phyloP scores from a whole-genome alignment of 768 basidiomycete genomes.

The Amanita phalloides region DNA sequence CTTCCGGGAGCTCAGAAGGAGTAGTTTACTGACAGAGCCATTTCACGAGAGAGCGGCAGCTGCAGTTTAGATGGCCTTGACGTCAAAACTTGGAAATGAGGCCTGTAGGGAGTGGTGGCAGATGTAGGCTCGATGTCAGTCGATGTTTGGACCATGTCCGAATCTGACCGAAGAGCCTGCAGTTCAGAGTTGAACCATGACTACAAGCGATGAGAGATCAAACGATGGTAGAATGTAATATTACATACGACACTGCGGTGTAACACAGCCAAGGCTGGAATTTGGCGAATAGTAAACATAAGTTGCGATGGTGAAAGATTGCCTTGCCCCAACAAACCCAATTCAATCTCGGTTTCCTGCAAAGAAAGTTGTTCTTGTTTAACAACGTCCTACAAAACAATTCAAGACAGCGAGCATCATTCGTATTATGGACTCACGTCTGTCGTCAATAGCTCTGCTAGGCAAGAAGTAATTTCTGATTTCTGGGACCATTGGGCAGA shows the following conservation, averaged over 20 bases:
- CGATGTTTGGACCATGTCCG: conserved; percentile 51
- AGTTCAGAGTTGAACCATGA: conserved; percentile 80
- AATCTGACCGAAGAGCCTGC: conserved; percentile 48
- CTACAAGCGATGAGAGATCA: conserved; percentile 26
- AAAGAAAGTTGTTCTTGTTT: conserved; percentile 48
- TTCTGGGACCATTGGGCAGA: conserved; percentile 80
- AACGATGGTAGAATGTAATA: background rate
- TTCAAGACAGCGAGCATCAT: background rate
- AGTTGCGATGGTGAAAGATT: conserved; percentile 53
- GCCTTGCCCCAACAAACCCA: conserved; percentile 48
- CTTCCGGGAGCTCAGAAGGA: background rate
- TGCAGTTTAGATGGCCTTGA: conserved; percentile 32
- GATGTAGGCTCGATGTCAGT: conserved; percentile 41
- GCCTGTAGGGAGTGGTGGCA: conserved; percentile 34
- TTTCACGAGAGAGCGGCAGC: conserved; percentile 78
- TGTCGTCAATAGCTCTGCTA: conserved; percentile 51
- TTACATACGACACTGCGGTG: conserved; percentile 77
- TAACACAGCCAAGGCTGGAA: conserved; percentile 66
- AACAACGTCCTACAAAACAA: background rate
- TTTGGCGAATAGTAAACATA: conserved; percentile 57
- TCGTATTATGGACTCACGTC: conserved; percentile 29
- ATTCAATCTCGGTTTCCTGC: conserved; percentile 75
- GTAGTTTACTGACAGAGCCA: conserved; percentile 62
- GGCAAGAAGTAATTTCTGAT: conserved; percentile 64
- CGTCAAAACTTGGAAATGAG: conserved; percentile 31